Conservation (phyloP, 352 stramenopile genomes). For the Phytopythium vexans region DNA sequence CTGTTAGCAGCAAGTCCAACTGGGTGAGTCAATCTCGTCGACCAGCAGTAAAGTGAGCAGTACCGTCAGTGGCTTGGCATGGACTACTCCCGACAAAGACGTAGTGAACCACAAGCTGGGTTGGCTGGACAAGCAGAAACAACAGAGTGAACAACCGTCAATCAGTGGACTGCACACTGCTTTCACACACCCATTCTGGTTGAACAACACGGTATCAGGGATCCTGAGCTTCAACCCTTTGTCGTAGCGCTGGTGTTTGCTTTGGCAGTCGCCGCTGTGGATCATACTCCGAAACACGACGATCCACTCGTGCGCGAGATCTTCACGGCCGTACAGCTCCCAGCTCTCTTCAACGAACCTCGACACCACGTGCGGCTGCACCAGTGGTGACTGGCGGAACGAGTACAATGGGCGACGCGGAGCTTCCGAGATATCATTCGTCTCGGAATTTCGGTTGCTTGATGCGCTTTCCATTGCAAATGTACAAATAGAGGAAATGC, state of each 20-base stretch:
- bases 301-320: constrained; percentile 62
- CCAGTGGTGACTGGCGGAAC: constrained; percentile 40
- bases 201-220: constrained; percentile 58
- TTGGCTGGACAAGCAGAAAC: constrained; percentile 19
- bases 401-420: constrained; percentile 38
- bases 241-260: constrained; percentile 7
- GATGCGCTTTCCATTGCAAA: background rate
- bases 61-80: constrained; percentile 35
- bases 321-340: constrained; percentile 20
- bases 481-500: too few relatives aligned
- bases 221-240: constrained; percentile 43
- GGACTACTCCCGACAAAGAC: constrained; percentile 37
- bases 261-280: constrained; percentile 16
- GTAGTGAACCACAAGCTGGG: constrained; percentile 64
- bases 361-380: constrained; percentile 43
- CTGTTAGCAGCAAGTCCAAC: background rate
- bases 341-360: constrained; percentile 30
- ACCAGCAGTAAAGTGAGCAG: background rate
- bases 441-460: background rate
- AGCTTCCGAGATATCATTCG: background rate
- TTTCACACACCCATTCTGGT: constrained; percentile 37
- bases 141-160: constrained; percentile 7
- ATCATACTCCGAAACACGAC: constrained; percentile 49
- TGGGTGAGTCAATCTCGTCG: background rate
- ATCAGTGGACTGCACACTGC: background rate